Evolutionary conservation across 1,139 yeast species (phyloP), one percentile per base, ranked within the genome.

Genomic region (Casaregolazyma lundiana): DNA sequence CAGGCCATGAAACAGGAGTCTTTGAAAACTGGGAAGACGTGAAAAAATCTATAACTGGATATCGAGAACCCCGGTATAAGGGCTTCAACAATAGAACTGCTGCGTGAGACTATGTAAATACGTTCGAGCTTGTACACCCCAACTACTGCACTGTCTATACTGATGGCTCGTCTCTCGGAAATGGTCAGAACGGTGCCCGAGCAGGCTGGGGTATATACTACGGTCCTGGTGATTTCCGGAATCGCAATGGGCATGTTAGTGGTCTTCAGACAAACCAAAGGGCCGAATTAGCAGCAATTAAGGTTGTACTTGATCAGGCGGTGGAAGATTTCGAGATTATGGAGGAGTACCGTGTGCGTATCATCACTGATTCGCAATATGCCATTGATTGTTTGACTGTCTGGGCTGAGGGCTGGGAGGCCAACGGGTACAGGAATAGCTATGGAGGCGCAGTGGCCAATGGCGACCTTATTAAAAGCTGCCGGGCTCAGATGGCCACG

Each of bases 181-280:
- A 80, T 53, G 85, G 85, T 2, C 62, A 60, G 20, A 44, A 48
- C 0, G 59, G 62, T 6, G 68, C 72, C 1, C 50, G 61, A 11
- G 86, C 88, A 0, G 96, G 96, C 0, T 79, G 75, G 58, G 96
- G 95, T 16, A 86, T 83, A 0, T 86, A 69, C 60, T 87, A 76
- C 61, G 90, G 88, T 0, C 65, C 59, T 0, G 61, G 63, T 18
- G 85, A 83, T 58, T 50, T 68, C 2, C 67, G 83, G 38, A 84
- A 84, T 60, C 67, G 72, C 3, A 71, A 80, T 1, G 76, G 69
- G 22, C 77, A 81, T 0, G 44, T 45, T 1, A 68, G 66, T 1
- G 74, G 67, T 1, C 65, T 64, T 6, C 86, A 81, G 35, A 88
- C 96, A 0, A 90, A 88, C 58, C 90, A 85, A 56, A 69, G 89